Base-by-base conservation (phyloP, 2,329 filamentous ascomycete genomes). In the Epichloe scottii region DNA sequence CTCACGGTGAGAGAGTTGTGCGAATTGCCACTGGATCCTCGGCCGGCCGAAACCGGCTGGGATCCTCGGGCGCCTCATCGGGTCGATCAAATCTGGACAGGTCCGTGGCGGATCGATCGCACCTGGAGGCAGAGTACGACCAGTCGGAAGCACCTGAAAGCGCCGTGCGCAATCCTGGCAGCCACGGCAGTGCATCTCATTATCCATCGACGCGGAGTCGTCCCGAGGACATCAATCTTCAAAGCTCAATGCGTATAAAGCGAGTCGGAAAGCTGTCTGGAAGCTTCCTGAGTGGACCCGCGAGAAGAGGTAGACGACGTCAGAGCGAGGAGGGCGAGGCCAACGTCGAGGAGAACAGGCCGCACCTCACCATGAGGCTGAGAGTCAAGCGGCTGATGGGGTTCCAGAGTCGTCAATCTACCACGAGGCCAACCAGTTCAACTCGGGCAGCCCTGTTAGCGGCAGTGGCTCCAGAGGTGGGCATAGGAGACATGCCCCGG, bases 231-330 rank as follows among this genome's bases (percentile, higher is more conserved):
- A 82, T 85, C 35, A 82, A 79, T 14, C 70, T 81, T 2, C 85
- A 87, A 54, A 83, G 84, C 58, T 89, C 87, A 0, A 79, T 89
- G 74, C 79, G 88, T 5, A 73, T 90, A 53, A 91, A 90, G 68
- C 76, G 87, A 54, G 79, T 88, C 14, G 84, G 84, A 15, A 87
- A 87, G 65, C 74, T 85, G 7, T 79, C 84, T 2, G 88, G 87
- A 1, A 85, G 81, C 53, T 90, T 91, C 57, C 71, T 93, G 21
- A 89, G 86, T 58, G 87, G 86, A 1, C 88, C 88, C 30, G 86
- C 88, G 19, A 79, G 88, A 50, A 76, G 89, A 57, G 88, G 87
- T 26, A 77, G 85, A 54, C 75, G 82, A 56, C 72, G 81, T 52
- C 77, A 77, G 59, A 86, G 82, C 58, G 82, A 85, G 55, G 84